These are phyloP conservation scores for Pseudisothecium myosuroides DNA, from an alignment of 225 moss, liverwort and hornwort species.

Conservation along the genomic window DNA sequence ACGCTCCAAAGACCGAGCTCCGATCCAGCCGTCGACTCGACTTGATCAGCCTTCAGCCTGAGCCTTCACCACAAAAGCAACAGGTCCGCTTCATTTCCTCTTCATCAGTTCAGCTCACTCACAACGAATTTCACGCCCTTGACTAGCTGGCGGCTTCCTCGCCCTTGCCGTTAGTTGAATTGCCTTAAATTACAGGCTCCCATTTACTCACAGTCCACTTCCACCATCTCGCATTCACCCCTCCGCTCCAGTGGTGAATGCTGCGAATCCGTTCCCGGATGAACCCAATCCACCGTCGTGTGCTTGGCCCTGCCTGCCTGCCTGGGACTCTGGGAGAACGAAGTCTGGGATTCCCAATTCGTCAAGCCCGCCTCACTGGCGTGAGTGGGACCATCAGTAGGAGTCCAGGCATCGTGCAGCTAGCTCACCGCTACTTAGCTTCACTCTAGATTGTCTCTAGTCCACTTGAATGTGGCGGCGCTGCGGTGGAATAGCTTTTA, in stretches of 20 bases:
- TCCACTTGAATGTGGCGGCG: neutral
- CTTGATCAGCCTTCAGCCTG: neutral
- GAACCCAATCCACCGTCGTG: neutral
- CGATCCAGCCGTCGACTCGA: neutral
- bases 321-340: neutral
- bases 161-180: neutral
- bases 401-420: neutral
- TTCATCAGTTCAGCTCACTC: neutral
- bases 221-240: too few species aligned
- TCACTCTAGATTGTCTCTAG: neutral
- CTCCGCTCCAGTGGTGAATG: too few species aligned
- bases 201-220: neutral
- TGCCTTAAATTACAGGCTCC: neutral
- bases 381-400: neutral
- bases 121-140: neutral
- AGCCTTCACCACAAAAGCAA: neutral
- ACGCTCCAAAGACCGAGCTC: neutral
- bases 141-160: neutral
- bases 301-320: neutral
- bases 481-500: neutral
- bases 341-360: neutral
- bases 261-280: neutral
- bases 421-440: neutral
- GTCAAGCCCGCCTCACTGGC: neutral
- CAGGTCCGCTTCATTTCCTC: neutral